Base-by-base conservation (phyloP, 805 yeast genomes). In the Kazachstania viticola region DNA sequence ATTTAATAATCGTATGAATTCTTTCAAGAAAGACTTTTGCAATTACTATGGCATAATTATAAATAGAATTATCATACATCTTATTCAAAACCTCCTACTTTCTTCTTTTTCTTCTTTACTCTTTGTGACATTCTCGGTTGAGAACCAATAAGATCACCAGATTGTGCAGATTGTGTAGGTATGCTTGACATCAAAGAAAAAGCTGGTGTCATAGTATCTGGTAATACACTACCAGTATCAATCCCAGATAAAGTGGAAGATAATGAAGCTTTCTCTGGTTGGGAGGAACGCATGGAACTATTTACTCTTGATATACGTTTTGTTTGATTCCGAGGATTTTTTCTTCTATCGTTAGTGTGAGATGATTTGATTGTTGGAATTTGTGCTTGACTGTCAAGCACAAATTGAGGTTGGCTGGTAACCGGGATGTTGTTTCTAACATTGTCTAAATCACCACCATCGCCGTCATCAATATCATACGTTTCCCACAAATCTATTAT, bases 11-110 rank as follows among this genome's bases (percentile, higher is more conserved):
- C n/a, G n/a, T n/a, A n/a, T n/a, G n/a, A n/a, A n/a, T n/a, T n/a
- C n/a, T n/a, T n/a, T n/a, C n/a, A n/a, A n/a, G n/a, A n/a, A n/a
- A n/a, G n/a, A n/a, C n/a, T n/a, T n/a, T n/a, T n/a, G n/a, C n/a
- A n/a, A n/a, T n/a, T n/a, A n/a, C n/a, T n/a, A n/a, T n/a, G n/a
- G n/a, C n/a, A n/a, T n/a, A n/a, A n/a, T n/a, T n/a, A n/a, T n/a
- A n/a, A n/a, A n/a, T n/a, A n/a, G n/a, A n/a, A n/a, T n/a, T n/a
- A n/a, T n/a, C n/a, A n/a, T n/a, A n/a, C n/a, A n/a, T n/a, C 8
- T 32, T 44, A 69, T 17, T 64, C 66, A 49, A 71, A 70, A 4
- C 75, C 75, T 12, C 72, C 63, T 35, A 62, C 60, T 40, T 59
- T 63, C 46, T 63, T 67, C 55, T 64, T 67, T 42, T 55, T 61